Evolutionary conservation across 1,284 basidiomycete genomes (phyloP), one percentile per base, ranked within the genome.

Genomic region (Malassezia globosa): DNA sequence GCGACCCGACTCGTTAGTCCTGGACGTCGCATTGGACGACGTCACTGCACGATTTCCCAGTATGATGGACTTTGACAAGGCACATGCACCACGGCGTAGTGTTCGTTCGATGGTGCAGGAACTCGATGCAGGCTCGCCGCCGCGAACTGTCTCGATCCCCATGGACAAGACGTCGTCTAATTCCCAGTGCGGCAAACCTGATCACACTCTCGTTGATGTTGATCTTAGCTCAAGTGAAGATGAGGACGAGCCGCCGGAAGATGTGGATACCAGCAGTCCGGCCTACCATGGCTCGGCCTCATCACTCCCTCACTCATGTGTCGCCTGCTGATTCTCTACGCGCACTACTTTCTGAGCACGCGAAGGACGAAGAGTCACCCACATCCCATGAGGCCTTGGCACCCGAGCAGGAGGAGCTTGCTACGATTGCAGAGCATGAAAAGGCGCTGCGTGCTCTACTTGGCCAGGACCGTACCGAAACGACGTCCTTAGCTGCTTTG

Each of bases 161-260:
- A 43, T 43, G 41, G 42, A 44, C 18, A 10, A 26, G 14, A 21
- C 18, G 10, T 13, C 37, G 2, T 23, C 19, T 24, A 23, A 4
- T 2, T 31, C 29, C 29, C 11, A 13, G 29, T 2, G 29, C 29
- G 41, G 21, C 19, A 14, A 5, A 18, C 34, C 34, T 7, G 23
- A 33, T 10, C 46, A 42, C 22, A 37, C 46, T 1, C 26, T 40
- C 19, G 39, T 48, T 31, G 31, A 21, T 19, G 19, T 48, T 21
- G 31, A 35, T 36, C 18, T 31, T 7, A 35, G 41, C 23, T 19
- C n/a, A 14, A 33, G 27, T 6, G 41, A 46, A 29, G 50, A 52
- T 16, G 44, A 51, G 29, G 39, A 43, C 21, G 35, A 42, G 16
- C 24, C 26, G 4, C 50, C 50, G 3, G 50, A 52, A 31, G 49